Base-by-base conservation (phyloP, 805 yeast genomes). In the Metschnikowia koreensis region DNA sequence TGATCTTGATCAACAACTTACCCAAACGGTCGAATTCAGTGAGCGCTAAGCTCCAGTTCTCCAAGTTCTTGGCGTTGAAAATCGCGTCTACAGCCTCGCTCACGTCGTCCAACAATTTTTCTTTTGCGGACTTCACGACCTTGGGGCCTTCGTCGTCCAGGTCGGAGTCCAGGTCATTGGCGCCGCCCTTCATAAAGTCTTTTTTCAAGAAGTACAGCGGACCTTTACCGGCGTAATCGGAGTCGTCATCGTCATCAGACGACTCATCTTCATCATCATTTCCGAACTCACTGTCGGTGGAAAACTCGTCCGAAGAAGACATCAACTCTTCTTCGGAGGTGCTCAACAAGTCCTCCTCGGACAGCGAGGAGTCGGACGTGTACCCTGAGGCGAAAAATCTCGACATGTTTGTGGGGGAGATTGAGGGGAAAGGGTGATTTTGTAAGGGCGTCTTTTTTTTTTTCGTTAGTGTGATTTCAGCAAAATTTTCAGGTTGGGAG, bases 51-150 rank as follows among this genome's bases (percentile, higher is more conserved):
- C 84, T 79, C 97, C 97, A 93, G 71, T 89, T 93, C 63, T 82
- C 82, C 58, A 80, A 79, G 70, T 81, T 80, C 62, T 82, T 83
- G 46, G 85, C 83, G 53, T 80, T 79, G 64, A 86, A 91, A 62
- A 91, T 82, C 47, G 82, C 78, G 63, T 82, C 85, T 60, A 86
- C 81, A 34, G 81, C 70, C 27, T 77, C 76, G 61, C 81, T 84
- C 74, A 94, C 81, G 69, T 94, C 99, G 66, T 91, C 97, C 61
- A 91, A 69, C 54, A 91, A 79, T 76, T 93, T 94, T 59, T 92
- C 98, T 73, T 87, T 89, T 48, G 97, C 97, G 52, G 94, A 84
- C 74, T 89, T 92, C 60, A 93, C 97, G 40, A 91, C 90, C 60
- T 86, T 87, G 67, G 83, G 86, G 64, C 85, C 88, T 52, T 86